phyloP scores from a whole-genome alignment of 2,329 filamentous ascomycete species.

The Diaporthe batatas region DNA sequence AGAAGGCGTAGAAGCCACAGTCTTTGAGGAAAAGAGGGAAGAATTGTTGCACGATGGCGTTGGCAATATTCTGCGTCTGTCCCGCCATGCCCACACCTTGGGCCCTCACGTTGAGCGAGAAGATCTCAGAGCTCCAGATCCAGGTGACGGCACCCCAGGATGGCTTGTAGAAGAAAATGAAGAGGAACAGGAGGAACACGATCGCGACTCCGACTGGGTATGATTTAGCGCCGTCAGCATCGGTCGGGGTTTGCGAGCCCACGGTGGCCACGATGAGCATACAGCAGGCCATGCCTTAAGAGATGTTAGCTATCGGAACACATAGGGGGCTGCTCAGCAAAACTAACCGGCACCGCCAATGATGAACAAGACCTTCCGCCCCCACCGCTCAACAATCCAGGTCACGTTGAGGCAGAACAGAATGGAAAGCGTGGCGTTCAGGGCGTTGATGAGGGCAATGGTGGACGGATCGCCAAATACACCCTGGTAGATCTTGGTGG shows the following conservation, averaged over 20 bases:
- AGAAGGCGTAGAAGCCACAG: conserved; percentile 56
- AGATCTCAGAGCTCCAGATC: conserved; percentile 77
- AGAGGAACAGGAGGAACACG: conserved; percentile 74
- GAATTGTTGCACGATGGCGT: conserved; percentile 73
- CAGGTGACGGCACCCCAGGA: conserved; percentile 76
- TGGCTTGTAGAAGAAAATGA: conserved; percentile 75
- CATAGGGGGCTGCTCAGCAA: not conserved
- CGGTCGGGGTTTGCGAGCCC: conserved; percentile 57
- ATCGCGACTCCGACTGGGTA: conserved; percentile 72
- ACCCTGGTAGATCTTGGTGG: conserved; percentile 80
- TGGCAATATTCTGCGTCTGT: conserved; percentile 72
- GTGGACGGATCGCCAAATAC: conserved; percentile 70
- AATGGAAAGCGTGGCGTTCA: conserved; percentile 80
- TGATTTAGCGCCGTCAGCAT: conserved; percentile 65
- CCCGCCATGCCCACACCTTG: conserved; percentile 75
- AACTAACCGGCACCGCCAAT: conserved; percentile 63
- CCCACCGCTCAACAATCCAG: conserved; percentile 80
- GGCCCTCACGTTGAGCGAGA: conserved; percentile 76
- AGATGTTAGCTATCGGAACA: not conserved
- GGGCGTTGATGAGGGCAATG: conserved; percentile 80
- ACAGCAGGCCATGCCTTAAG: conserved; percentile 75
- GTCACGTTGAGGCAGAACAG: conserved; percentile 79
- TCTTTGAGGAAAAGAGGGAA: conserved; percentile 75
- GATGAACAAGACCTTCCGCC: conserved; percentile 77
- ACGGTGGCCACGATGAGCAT: conserved; percentile 73